phyloP scores from a whole-genome alignment of 192 early-diverging fungal species.

The Podila clonocystis region DNA sequence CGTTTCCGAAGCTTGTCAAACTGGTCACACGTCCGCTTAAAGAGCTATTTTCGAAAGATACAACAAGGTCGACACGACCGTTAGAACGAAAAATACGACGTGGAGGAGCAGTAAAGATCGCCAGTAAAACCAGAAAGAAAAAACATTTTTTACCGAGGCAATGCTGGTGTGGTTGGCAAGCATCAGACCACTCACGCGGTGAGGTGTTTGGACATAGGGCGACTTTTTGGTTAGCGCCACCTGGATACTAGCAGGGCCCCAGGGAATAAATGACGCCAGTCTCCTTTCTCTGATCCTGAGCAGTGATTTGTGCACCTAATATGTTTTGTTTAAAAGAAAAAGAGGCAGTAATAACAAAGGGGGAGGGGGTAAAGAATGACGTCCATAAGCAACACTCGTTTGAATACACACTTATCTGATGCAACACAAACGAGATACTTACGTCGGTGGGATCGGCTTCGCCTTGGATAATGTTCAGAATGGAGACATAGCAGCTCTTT shows the following conservation, averaged over 20 bases:
- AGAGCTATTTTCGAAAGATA: slow-evolving; percentile 64
- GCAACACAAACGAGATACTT: slow-evolving; percentile 9
- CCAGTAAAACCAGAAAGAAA: too few species aligned
- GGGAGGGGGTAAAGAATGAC: too few species aligned
- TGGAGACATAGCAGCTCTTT: slow-evolving; percentile 95
- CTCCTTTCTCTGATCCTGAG: slow-evolving; percentile 94
- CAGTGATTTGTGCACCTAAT: slow-evolving; percentile 95
- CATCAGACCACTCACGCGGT: slow-evolving; percentile 98
- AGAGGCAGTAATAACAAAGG: too few species aligned
- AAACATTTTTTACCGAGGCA: slow-evolving; percentile 62
- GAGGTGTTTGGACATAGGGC: slow-evolving; percentile 91
- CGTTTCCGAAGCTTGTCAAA: slow-evolving; percentile 94
- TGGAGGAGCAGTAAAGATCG: background rate
- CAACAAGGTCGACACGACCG: background rate
- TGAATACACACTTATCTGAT: background rate
- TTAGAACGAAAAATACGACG: background rate
- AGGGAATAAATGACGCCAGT: slow-evolving; percentile 97
- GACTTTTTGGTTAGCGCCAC: slow-evolving; percentile 95
- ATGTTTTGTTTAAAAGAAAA: too few species aligned
- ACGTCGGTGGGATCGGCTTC: slow-evolving; percentile 98
- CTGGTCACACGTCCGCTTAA: slow-evolving; percentile 92
- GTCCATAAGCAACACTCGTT: slow-evolving; percentile 16
- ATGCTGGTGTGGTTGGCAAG: slow-evolving; percentile 98
- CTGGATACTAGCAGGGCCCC: slow-evolving; percentile 99
- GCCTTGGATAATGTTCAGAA: slow-evolving; percentile 99